Evolutionary conservation across 2,329 filamentous ascomycete species (phyloP).

Genomic region (Mycocentrospora acerina): DNA sequence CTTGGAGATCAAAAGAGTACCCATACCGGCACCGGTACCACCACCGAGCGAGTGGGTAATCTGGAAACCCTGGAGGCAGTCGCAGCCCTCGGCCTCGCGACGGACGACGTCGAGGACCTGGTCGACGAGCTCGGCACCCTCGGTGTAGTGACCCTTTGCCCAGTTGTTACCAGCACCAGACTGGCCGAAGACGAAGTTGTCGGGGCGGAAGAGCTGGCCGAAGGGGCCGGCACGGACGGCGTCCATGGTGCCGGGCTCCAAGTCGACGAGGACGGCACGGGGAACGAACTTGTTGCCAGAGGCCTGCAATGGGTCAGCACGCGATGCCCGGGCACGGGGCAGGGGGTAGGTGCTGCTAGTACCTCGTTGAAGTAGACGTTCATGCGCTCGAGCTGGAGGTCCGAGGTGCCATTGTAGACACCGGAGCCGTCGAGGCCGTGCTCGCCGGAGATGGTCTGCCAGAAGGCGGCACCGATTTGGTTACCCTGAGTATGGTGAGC

Average conservation of each 20-base stretch:
- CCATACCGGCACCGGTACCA: slow-evolving; percentile 99
- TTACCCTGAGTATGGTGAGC: slow-evolving; percentile 72
- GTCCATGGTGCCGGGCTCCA: slow-evolving; percentile 99
- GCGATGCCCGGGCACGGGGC: slow-evolving; percentile 5
- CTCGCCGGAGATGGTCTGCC: slow-evolving; percentile 66
- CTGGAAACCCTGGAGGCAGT: slow-evolving; percentile 99
- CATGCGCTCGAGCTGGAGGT: slow-evolving; percentile 99
- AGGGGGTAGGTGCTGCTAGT: slow-evolving; percentile 34
- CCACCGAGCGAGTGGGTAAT: slow-evolving; percentile 99
- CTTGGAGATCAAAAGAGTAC: slow-evolving; percentile 99
- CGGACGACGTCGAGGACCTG: slow-evolving; percentile 97
- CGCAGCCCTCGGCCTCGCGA: slow-evolving; percentile 97
- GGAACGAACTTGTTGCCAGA: slow-evolving; percentile 99
- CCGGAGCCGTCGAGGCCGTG: slow-evolving; percentile 97
- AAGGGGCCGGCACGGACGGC: slow-evolving; percentile 97
- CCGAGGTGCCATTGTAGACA: slow-evolving; percentile 96
- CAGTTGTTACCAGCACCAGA: slow-evolving; percentile 99
- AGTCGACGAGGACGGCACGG: slow-evolving; percentile 97
- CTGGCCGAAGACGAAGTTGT: slow-evolving; percentile 99
- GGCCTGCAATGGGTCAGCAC: slow-evolving; percentile 59
- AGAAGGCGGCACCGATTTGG: slow-evolving; percentile 99
- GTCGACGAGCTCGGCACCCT: slow-evolving; percentile 98
- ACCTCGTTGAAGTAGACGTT: slow-evolving; percentile 99
- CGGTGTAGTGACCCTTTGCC: slow-evolving; percentile 99
- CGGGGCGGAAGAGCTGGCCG: slow-evolving; percentile 98